Conservation (phyloP, 139 green algal species). For the Choricystis sp. region DNA sequence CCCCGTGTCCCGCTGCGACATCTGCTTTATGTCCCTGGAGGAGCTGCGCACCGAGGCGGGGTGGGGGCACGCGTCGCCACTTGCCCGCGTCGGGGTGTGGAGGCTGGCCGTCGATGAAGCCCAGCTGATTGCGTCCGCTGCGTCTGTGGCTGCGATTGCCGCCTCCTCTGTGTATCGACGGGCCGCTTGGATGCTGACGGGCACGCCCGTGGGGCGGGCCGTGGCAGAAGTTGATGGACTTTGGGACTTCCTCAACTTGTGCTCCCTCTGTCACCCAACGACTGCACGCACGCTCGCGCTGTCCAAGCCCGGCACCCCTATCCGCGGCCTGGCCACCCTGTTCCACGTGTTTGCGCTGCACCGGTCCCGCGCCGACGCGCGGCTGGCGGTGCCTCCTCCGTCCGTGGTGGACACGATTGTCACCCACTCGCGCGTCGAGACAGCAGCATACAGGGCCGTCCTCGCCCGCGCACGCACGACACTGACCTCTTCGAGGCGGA, state of each 20-base stretch:
- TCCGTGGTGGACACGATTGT: conserved; percentile 20
- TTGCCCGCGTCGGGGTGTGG: conserved; percentile 39
- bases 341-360: conserved; percentile 37
- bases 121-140: conserved; percentile 38
- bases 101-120: conserved; percentile 44
- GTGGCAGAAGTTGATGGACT: conserved; percentile 29
- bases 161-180: conserved; percentile 29
- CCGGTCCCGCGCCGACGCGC: conserved; percentile 26
- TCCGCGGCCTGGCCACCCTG: conserved; percentile 13
- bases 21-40: conserved; percentile 26
- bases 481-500: not conserved
- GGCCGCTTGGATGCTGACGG: conserved; percentile 45
- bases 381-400: conserved; percentile 37
- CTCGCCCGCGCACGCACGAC: conserved; percentile 5
- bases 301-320: not conserved
- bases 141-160: conserved; percentile 24
- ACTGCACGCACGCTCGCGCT: conserved; percentile 19
- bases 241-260: conserved; percentile 32
- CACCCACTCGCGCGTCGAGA: conserved; percentile 26
- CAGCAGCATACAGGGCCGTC: conserved; percentile 21
- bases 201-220: conserved; percentile 18
- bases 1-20: conserved; percentile 20
- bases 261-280: conserved; percentile 19
- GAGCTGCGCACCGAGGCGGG: conserved; percentile 21
- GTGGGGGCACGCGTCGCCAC: conserved; percentile 4